Evolutionary conservation across 208 protist species (phyloP).

Genomic region (Sergeia podlipaevii): DNA sequence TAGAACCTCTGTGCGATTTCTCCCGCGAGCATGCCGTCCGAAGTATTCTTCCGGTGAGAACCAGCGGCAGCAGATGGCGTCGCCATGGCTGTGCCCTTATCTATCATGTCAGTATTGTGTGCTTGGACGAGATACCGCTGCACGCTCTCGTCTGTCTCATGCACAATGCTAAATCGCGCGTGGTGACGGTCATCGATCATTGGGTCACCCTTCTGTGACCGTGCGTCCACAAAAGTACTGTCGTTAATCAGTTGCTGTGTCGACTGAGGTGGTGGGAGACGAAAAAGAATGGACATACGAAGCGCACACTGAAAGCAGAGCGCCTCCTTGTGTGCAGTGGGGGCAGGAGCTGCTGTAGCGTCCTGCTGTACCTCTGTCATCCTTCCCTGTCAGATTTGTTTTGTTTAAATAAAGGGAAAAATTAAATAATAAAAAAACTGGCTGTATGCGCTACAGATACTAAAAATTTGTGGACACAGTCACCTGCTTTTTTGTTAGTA

Average conservation of each 20-base stretch:
- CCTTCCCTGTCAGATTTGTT: no score
- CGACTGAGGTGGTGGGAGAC: constrained; percentile 33
- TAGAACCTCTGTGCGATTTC: constrained; percentile 22
- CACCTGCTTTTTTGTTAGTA: no score
- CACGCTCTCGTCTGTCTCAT: constrained; percentile 57
- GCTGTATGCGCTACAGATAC: no score
- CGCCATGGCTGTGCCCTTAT: constrained; percentile 6
- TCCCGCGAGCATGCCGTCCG: constrained; percentile 25
- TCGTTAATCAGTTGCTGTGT: constrained; percentile 11
- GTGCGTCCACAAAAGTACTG: neutral
- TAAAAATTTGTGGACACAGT: no score
- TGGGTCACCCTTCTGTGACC: constrained; percentile 7
- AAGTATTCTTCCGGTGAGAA: neutral
- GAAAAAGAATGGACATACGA: constrained; percentile 84
- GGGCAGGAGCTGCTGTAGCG: neutral
- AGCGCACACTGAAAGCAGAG: constrained; percentile 79
- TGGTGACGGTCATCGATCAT: constrained; percentile 55
- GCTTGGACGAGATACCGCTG: constrained; percentile 38
- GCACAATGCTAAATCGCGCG: constrained; percentile 63
- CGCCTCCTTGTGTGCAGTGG: constrained; percentile 21
- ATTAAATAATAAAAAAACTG: no score
- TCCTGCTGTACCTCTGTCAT: no score
- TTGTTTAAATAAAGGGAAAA: no score
- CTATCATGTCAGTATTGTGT: neutral
- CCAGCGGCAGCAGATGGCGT: neutral